Evolutionary conservation across 2,329 filamentous ascomycete species (phyloP).

Genomic region (Colletotrichum sp.): DNA sequence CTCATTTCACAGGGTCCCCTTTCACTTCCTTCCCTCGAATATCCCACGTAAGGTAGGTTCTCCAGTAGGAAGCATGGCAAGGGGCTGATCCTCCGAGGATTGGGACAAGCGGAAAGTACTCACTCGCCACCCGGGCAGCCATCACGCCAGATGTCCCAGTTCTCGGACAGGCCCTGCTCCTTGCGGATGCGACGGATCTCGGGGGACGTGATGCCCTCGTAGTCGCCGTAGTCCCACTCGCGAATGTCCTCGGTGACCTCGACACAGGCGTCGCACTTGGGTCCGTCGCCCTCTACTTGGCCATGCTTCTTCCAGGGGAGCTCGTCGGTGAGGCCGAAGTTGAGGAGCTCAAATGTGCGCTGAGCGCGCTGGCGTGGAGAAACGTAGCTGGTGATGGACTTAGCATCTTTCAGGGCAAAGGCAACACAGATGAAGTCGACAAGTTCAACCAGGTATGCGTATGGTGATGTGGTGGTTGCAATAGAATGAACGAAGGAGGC

Average conservation of each 20-base stretch:
- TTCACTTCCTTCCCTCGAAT: neutral
- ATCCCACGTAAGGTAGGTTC: neutral
- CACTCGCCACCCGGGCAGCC: conserved; percentile 86
- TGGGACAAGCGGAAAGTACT: conserved; percentile 34
- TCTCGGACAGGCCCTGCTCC: conserved; percentile 59
- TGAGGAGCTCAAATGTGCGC: conserved; percentile 86
- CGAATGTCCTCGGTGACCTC: conserved; percentile 75
- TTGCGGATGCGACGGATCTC: conserved; percentile 67
- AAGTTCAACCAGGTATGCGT: neutral
- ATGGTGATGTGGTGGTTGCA: neutral
- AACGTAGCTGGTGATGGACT: conserved; percentile 65
- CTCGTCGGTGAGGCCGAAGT: conserved; percentile 70
- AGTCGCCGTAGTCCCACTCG: conserved; percentile 89
- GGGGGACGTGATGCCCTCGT: conserved; percentile 78
- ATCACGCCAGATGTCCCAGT: conserved; percentile 90
- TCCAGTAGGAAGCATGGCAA: neutral
- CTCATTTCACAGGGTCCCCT: neutral
- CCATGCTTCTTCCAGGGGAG: conserved; percentile 73
- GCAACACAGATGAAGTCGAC: neutral
- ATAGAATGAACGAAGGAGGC: neutral
- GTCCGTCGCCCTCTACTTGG: conserved; percentile 30
- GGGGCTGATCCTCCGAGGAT: neutral
- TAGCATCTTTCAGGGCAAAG: neutral
- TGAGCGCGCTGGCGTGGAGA: conserved; percentile 86
- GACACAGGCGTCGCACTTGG: conserved; percentile 63